Conservation (phyloP, 306 rosid species). For the Fragaria iinumae region DNA sequence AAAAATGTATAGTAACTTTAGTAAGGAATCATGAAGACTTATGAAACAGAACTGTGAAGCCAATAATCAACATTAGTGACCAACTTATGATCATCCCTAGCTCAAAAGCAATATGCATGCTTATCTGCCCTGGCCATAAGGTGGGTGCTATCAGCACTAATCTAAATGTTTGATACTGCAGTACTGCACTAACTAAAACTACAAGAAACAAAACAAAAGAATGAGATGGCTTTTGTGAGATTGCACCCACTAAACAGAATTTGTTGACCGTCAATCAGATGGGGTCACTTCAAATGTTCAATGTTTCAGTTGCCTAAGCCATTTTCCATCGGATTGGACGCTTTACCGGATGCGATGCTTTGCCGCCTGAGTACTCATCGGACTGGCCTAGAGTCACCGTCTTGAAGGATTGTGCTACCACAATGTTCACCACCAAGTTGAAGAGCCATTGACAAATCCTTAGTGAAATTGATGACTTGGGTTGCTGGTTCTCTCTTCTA, state of each 20-base stretch:
- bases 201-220: not conserved
- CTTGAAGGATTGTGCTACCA: constrained; percentile 17
- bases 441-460: constrained; percentile 10
- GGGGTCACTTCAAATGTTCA: not conserved
- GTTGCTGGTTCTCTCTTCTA: constrained; percentile 4
- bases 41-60: not conserved
- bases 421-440: not conserved
- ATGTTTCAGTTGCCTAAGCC: not conserved
- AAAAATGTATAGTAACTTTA: too few relatives aligned
- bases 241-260: not conserved
- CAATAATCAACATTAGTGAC: not conserved
- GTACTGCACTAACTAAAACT: too few relatives aligned
- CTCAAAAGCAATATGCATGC: constrained; percentile 5
- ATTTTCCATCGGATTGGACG: not conserved
- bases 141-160: not conserved
- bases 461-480: not conserved
- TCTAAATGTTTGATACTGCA: not conserved
- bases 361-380: not conserved
- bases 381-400: constrained; percentile 27
- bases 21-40: not conserved
- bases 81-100: not conserved
- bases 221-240: not conserved
- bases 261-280: not conserved
- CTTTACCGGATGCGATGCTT: not conserved
- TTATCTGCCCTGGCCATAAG: not conserved